phyloP scores from a whole-genome alignment of 345 rosid genomes.

The Eucalyptus curtisii region DNA sequence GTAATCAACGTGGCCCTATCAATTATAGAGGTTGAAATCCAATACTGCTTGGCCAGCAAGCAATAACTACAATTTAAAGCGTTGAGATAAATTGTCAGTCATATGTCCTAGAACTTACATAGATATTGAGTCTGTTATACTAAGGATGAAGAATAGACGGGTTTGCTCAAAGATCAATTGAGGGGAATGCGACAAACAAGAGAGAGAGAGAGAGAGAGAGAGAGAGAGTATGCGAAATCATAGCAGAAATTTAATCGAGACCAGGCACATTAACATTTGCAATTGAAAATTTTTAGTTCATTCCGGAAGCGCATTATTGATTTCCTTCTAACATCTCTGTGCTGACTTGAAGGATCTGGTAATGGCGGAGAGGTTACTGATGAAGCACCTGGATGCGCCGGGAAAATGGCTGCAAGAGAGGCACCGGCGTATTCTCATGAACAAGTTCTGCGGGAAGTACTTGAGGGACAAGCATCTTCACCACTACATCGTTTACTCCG shows the following conservation, averaged over 20 bases:
- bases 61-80: neutral
- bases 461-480: conserved; percentile 77
- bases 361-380: conserved; percentile 82
- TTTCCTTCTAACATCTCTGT: neutral
- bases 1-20: neutral
- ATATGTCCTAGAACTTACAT: neutral
- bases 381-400: conserved; percentile 94
- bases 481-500: conserved; percentile 39
- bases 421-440: conserved; percentile 77
- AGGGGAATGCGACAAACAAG: neutral
- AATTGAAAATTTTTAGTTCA: neutral
- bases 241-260: neutral
- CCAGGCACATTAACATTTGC: accelerated
- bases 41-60: neutral
- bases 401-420: conserved; percentile 87
- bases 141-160: neutral
- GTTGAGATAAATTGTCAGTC: neutral
- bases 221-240: accelerated
- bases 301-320: accelerated
- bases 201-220: neutral
- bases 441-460: conserved; percentile 88
- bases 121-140: neutral
- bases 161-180: neutral
- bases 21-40: neutral
- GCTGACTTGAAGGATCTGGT: conserved; percentile 55